Evolutionary conservation across 768 basidiomycete genomes (phyloP).

Genomic region (Mycena crocata): DNA sequence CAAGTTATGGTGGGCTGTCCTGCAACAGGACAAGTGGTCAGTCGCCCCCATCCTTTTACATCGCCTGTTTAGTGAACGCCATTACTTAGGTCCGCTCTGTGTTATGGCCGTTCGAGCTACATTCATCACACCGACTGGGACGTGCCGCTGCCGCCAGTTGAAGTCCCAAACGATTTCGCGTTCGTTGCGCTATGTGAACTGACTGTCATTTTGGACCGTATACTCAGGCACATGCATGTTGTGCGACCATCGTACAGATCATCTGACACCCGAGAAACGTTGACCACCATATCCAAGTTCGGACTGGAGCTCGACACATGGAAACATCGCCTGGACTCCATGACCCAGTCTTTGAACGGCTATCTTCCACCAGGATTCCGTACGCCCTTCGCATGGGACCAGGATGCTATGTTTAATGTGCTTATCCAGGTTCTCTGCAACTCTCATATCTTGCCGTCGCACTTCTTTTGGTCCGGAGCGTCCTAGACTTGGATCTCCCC

Average conservation of each 20-base stretch:
- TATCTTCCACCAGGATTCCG: slow-evolving; percentile 32
- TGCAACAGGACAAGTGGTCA: slow-evolving; percentile 35
- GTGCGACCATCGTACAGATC: slow-evolving; percentile 26
- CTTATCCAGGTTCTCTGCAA: slow-evolving; percentile 30
- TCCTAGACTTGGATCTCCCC: slow-evolving; percentile 31
- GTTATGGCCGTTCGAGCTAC: slow-evolving; percentile 33
- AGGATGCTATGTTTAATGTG: not conserved
- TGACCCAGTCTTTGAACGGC: slow-evolving; percentile 32
- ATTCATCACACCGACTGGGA: slow-evolving; percentile 34
- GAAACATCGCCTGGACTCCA: slow-evolving; percentile 32
- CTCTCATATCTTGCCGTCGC: slow-evolving; percentile 33
- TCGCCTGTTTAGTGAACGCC: not conserved
- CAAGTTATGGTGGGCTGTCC: slow-evolving; percentile 34
- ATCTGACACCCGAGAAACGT: slow-evolving; percentile 24
- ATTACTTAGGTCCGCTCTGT: slow-evolving; percentile 26
- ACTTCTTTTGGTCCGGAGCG: slow-evolving; percentile 29
- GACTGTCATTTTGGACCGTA: slow-evolving; percentile 32
- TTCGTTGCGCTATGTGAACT: slow-evolving; percentile 32
- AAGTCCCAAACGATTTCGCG: slow-evolving; percentile 23
- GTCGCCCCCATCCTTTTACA: not conserved
- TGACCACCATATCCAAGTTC: slow-evolving; percentile 30
- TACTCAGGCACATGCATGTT: slow-evolving; percentile 25
- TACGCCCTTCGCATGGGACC: slow-evolving; percentile 4
- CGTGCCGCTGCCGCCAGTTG: slow-evolving; percentile 31
- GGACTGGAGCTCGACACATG: slow-evolving; percentile 33